These are phyloP conservation scores for Globisporangium parvum DNA, from an alignment of 352 stramenopile species.

Conservation along the genomic window DNA sequence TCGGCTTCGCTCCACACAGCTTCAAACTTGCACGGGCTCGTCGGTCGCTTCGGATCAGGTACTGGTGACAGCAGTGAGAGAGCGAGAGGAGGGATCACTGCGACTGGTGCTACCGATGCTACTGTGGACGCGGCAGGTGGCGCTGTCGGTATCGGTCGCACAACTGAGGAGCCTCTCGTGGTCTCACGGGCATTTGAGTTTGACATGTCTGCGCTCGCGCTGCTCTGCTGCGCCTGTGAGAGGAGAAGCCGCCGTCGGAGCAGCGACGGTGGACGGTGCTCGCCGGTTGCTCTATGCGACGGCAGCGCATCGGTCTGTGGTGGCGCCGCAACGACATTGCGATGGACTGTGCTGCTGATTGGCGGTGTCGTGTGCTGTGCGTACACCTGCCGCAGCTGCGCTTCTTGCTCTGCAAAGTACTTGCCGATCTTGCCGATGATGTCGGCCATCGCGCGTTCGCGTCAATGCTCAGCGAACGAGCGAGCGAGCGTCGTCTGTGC, in stretches of 20 bases:
- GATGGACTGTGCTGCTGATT: slow-evolving; percentile 1
- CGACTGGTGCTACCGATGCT: not conserved
- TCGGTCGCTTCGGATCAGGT: not conserved
- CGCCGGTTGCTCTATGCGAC: not conserved
- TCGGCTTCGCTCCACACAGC: slow-evolving; percentile 5
- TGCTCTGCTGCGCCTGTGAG: not conserved
- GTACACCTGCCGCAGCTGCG: slow-evolving; percentile 39
- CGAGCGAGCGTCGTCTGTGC: not conserved
- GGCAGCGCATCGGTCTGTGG: not conserved
- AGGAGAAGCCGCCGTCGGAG: slow-evolving; percentile 16
- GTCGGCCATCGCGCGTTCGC: slow-evolving; percentile 29
- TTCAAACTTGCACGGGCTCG: not conserved
- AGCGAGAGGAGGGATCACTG: not conserved
- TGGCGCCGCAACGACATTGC: slow-evolving; percentile 5
- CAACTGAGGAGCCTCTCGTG: not conserved
- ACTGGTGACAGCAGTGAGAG: slow-evolving; percentile 2
- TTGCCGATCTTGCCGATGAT: slow-evolving; percentile 64
- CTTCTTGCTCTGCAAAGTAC: slow-evolving; percentile 64
- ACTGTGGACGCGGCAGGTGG: not conserved
- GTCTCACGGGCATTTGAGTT: too few relatives aligned
- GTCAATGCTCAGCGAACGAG: not conserved
- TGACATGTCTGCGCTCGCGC: not conserved
- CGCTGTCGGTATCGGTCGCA: not conserved
- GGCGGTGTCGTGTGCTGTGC: slow-evolving; percentile 9
- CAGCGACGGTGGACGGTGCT: slow-evolving; percentile 15